Conservation (phyloP, 2,329 filamentous ascomycete species). For the Fusarium brevicatenulatum region DNA sequence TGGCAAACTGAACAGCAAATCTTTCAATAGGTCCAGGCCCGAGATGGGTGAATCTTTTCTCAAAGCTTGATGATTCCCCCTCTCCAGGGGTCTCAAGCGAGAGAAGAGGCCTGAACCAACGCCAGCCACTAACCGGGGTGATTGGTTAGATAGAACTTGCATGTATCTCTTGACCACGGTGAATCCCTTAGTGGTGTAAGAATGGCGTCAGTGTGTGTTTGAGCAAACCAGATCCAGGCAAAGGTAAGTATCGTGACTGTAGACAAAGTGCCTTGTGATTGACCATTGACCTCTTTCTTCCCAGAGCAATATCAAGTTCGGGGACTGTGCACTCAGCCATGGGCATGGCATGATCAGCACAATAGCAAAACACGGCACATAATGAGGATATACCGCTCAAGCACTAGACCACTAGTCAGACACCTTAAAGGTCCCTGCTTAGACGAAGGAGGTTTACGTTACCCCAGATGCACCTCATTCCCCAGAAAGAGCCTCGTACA, state of each 20-base stretch:
- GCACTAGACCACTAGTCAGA: slow-evolving; percentile 17
- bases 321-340: background rate
- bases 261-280: slow-evolving; percentile 2
- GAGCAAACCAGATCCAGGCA: slow-evolving; percentile 1
- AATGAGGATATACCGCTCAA: background rate
- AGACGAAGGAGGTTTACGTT: slow-evolving; percentile 17
- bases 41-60: background rate
- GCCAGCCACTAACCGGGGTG: background rate
- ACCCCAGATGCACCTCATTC: slow-evolving; percentile 39
- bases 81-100: slow-evolving; percentile 7
- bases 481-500: slow-evolving; percentile 29
- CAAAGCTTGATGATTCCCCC: background rate
- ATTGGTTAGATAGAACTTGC: background rate
- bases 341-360: background rate
- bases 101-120: background rate
- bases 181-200: slow-evolving; percentile 26
- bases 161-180: background rate
- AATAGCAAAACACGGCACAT: background rate
- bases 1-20: background rate
- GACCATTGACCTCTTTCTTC: background rate
- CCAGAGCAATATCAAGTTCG: background rate
- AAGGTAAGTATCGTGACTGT: background rate
- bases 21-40: slow-evolving; percentile 1
- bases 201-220: slow-evolving; percentile 27
- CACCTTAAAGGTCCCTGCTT: slow-evolving; percentile 17